A percentile compares a stretch with the other conserved stretches of the same genome.
These are phyloP conservation scores for Lycium ferocissimum DNA, from an alignment of 257 asterid genomes.

Conservation along the genomic window DNA sequence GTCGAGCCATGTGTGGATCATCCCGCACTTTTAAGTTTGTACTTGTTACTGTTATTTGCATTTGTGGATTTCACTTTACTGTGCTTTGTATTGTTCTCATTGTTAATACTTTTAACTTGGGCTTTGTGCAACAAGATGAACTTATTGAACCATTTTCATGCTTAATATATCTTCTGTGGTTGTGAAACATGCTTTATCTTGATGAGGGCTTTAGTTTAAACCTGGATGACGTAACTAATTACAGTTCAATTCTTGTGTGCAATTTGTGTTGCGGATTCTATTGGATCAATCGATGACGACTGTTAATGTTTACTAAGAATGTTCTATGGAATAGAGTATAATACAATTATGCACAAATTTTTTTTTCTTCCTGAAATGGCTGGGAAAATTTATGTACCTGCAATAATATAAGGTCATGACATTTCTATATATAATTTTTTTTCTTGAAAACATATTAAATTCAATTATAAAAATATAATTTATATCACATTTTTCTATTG, in stretches of 20 bases:
- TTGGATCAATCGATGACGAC: not conserved
- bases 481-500: too few species aligned
- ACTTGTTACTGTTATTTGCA: slow-evolving; percentile 3
- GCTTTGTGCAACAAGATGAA: not conserved
- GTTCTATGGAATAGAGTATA: not conserved
- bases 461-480: too few species aligned
- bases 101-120: slow-evolving; percentile 1
- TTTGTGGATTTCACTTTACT: not conserved
- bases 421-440: too few species aligned
- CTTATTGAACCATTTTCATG: slow-evolving; percentile 4
- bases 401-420: too few species aligned
- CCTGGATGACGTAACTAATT: not conserved
- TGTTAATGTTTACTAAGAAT: not conserved
- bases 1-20: not conserved
- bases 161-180: not conserved
- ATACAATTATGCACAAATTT: not conserved
- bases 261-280: not conserved
- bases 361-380: not conserved
- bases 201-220: not conserved
- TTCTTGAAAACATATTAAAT: too few species aligned
- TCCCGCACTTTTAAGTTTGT: not conserved
- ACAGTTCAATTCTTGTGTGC: not conserved
- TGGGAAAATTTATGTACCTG: not conserved
- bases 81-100: not conserved
- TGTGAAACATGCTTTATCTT: not conserved